Conservation (phyloP, 202 grass and related monocot genomes). For the Carex arenaria region DNA sequence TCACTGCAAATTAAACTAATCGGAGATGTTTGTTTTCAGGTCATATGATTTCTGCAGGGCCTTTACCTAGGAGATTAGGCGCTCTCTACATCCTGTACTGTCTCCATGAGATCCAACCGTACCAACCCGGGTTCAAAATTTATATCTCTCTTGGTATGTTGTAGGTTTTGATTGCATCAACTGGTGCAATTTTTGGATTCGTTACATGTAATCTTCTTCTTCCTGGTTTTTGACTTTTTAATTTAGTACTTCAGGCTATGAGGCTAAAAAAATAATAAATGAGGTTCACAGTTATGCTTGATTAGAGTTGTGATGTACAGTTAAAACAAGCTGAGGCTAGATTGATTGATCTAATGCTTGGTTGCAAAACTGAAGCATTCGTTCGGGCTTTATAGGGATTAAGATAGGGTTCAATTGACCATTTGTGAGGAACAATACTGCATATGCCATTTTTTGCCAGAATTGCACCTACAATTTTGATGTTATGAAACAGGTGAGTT, state of each 20-base stretch:
- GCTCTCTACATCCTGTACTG: constrained; percentile 89
- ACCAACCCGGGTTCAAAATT: constrained; percentile 71
- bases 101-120: constrained; percentile 84
- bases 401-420: not conserved
- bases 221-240: not conserved
- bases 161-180: not conserved
- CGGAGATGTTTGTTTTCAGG: not conserved
- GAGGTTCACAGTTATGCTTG: not conserved
- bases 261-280: not conserved
- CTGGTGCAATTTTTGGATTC: not conserved
- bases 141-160: constrained; percentile 52
- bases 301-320: not conserved
- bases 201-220: not conserved
- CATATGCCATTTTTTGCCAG: not conserved
- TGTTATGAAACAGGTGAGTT: constrained; percentile 45
- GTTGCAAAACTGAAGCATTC: not conserved
- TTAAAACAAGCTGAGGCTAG: too few species aligned
- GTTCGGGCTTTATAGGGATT: not conserved
- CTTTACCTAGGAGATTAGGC: constrained; percentile 48
- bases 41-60: constrained; percentile 52
- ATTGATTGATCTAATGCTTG: not conserved
- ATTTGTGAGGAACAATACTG: not conserved
- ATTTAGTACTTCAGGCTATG: not conserved
- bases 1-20: not conserved
- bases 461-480: not conserved